These are phyloP conservation scores for Phytopythium aichiense DNA, from an alignment of 352 stramenopile genomes.

Conservation along the genomic window DNA sequence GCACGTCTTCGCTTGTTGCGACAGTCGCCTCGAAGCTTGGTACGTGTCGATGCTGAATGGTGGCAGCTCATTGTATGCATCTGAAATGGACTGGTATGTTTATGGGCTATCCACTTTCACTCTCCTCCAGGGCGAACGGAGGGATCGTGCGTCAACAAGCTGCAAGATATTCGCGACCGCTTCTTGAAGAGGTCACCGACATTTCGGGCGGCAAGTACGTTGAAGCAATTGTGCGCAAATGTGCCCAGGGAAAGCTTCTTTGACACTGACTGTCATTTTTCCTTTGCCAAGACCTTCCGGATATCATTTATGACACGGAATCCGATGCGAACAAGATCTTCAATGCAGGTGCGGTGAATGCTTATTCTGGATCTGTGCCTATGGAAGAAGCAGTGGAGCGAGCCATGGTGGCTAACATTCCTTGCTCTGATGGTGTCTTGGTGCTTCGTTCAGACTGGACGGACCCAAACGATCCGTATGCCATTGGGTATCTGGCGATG, in stretches of 20 bases:
- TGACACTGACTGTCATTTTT: neutral
- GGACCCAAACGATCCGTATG: constrained; percentile 49
- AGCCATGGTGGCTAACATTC: neutral
- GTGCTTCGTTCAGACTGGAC: constrained; percentile 37
- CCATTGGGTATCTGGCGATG: constrained; percentile 42
- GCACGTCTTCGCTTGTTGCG: constrained; percentile 32
- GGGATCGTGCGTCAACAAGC: constrained; percentile 49
- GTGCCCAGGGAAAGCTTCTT: too few species aligned
- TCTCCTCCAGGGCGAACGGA: constrained; percentile 36
- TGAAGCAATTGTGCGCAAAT: neutral
- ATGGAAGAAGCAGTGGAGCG: neutral
- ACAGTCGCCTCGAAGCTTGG: constrained; percentile 26
- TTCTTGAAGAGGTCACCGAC: constrained; percentile 37
- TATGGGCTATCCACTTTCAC: neutral
- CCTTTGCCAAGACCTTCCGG: constrained; percentile 40
- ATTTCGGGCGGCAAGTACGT: constrained; percentile 45
- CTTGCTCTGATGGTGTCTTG: neutral
- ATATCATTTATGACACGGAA: constrained; percentile 41
- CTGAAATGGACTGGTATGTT: neutral
- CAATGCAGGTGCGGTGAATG: constrained; percentile 28
- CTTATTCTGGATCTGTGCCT: neutral
- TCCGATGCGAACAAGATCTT: constrained; percentile 73
- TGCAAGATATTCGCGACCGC: constrained; percentile 49
- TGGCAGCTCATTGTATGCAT: constrained; percentile 2
- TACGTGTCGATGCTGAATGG: constrained; percentile 12